phyloP scores from a whole-genome alignment of 192 early-diverging fungal genomes.

The Linnemannia elongata region DNA sequence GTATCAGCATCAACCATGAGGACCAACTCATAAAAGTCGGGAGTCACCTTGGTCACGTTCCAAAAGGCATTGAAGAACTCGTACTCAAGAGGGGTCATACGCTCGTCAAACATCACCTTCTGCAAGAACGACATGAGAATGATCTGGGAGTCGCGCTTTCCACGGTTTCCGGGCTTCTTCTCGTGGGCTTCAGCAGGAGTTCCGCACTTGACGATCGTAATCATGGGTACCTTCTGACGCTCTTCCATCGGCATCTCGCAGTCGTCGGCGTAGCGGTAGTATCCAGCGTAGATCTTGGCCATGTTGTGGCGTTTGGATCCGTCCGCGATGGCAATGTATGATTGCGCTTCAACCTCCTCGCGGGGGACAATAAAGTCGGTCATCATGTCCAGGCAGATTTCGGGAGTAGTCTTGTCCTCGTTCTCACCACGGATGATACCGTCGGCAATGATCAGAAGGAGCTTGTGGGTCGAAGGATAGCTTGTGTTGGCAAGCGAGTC shows the following conservation, averaged over 20 bases:
- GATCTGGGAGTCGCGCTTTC: slow-evolving; percentile 96
- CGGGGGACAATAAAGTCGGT: slow-evolving; percentile 75
- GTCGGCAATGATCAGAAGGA: slow-evolving; percentile 84
- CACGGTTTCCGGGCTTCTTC: slow-evolving; percentile 85
- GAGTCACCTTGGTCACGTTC: slow-evolving; percentile 76
- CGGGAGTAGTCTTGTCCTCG: slow-evolving; percentile 79
- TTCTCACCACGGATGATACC: slow-evolving; percentile 84
- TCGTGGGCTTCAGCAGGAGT: slow-evolving; percentile 72
- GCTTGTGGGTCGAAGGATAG: slow-evolving; percentile 82
- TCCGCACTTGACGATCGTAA: slow-evolving; percentile 83
- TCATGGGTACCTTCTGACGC: slow-evolving; percentile 75
- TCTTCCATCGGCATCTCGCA: slow-evolving; percentile 54
- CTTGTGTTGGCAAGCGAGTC: slow-evolving; percentile 83
- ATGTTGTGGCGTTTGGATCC: slow-evolving; percentile 92
- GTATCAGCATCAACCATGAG: slow-evolving; percentile 82
- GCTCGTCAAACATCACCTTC: slow-evolving; percentile 85
- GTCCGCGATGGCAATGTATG: slow-evolving; percentile 91
- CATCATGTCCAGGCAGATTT: slow-evolving; percentile 85
- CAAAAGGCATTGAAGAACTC: slow-evolving; percentile 83
- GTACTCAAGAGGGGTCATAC: slow-evolving; percentile 84
- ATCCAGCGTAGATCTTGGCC: slow-evolving; percentile 93
- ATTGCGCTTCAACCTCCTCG: slow-evolving; percentile 76
- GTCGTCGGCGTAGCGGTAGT: slow-evolving; percentile 80
- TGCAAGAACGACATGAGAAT: slow-evolving; percentile 94
- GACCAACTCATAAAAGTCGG: slow-evolving; percentile 79